phyloP scores from a whole-genome alignment of 768 basidiomycete genomes.

The Termitomyces eurrhizus region DNA sequence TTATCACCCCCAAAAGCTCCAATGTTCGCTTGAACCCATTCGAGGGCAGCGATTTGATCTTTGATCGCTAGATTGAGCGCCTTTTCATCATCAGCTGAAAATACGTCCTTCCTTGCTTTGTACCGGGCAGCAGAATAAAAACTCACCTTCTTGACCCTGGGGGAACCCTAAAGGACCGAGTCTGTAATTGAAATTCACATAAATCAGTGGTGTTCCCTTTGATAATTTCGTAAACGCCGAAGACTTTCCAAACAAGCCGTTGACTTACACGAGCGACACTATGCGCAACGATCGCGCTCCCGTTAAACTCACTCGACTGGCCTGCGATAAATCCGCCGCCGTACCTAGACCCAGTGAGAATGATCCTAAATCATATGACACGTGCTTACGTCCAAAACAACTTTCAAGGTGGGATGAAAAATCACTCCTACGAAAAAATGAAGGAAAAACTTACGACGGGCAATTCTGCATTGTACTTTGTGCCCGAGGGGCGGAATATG shows the following conservation, averaged over 20 bases:
- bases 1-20: conserved; percentile 52
- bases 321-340: not conserved
- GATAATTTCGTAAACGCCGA: not conserved
- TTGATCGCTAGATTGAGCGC: conserved; percentile 37
- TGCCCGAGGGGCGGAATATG: conserved; percentile 46
- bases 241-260: not conserved
- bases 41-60: conserved; percentile 36
- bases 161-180: conserved; percentile 47
- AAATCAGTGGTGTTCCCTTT: conserved; percentile 39
- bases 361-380: not conserved
- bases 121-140: not conserved
- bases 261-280: not conserved
- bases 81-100: conserved; percentile 24
- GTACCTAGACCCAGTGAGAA: not conserved
- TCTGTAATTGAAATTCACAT: conserved; percentile 48
- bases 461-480: conserved; percentile 23
- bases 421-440: too few relatives aligned
- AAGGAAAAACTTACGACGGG: conserved; percentile 30
- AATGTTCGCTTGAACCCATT: conserved; percentile 54
- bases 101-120: not conserved
- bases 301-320: not conserved
- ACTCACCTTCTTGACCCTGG: conserved; percentile 29
- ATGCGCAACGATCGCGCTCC: not conserved
- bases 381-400: conserved; percentile 36
- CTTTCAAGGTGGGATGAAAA: conserved; percentile 11